phyloP scores from a whole-genome alignment of 495 filamentous ascomycete genomes.

The Aspergillus saccharolyticus region DNA sequence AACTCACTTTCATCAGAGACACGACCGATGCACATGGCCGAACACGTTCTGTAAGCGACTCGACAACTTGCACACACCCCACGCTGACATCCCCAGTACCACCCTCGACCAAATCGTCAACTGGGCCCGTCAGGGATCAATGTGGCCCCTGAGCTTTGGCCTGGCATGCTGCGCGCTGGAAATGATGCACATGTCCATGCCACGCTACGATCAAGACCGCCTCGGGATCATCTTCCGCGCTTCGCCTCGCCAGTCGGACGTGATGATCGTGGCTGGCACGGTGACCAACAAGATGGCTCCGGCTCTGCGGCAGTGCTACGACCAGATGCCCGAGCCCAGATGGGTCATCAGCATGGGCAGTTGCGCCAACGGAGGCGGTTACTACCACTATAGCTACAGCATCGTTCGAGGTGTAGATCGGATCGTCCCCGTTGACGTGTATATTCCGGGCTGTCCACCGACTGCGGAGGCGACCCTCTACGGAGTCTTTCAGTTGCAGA shows the following conservation, averaged over 20 bases:
- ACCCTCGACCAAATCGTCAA: slow-evolving; percentile 8
- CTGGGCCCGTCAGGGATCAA: slow-evolving; percentile 59
- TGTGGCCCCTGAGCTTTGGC: slow-evolving; percentile 93
- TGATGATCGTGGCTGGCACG: slow-evolving; percentile 93
- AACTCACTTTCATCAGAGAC: not conserved
- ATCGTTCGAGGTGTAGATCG: slow-evolving; percentile 84
- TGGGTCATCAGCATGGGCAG: slow-evolving; percentile 93
- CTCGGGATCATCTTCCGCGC: slow-evolving; percentile 93
- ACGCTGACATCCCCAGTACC: not conserved
- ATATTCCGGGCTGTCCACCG: slow-evolving; percentile 88
- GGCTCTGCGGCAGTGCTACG: slow-evolving; percentile 83
- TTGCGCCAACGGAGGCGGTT: slow-evolving; percentile 89
- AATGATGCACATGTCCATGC: slow-evolving; percentile 94
- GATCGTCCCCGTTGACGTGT: slow-evolving; percentile 88
- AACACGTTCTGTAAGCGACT: slow-evolving; percentile 2
- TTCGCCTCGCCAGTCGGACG: slow-evolving; percentile 84
- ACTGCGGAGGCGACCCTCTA: slow-evolving; percentile 86
- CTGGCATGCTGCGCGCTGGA: slow-evolving; percentile 90
- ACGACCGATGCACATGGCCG: not conserved
- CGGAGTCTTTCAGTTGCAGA: slow-evolving; percentile 79
- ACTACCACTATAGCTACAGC: slow-evolving; percentile 91
- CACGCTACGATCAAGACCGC: slow-evolving; percentile 89
- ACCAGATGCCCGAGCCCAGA: slow-evolving; percentile 90
- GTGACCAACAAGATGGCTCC: slow-evolving; percentile 96
- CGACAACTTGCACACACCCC: not conserved